Evolutionary conservation across 2,329 filamentous ascomycete genomes (phyloP), one percentile per base, ranked within the genome.

Genomic region (Eurotiales sp.): DNA sequence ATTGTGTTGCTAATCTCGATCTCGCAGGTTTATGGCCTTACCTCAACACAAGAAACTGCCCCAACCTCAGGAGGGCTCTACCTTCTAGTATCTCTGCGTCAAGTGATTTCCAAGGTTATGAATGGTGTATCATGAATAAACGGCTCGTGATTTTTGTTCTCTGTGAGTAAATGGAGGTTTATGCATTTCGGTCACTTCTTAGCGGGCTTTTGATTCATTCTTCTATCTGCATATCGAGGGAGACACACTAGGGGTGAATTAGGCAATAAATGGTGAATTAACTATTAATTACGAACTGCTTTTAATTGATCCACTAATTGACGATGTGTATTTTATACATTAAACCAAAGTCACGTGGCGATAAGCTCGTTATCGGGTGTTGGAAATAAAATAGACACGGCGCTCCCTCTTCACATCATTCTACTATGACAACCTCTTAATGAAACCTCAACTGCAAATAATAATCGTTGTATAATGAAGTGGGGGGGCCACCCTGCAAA

Each of bases 31-130:
- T 70, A 97, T 99, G 93, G 92, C 92, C 25, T 82, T 91, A 54
- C 85, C 88, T 22, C 80, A 84, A 59, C 87, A 97, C 76, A 96
- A 96, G 82, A 97, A 97, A 75, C 83, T 96, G 25, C 87, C 90
- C 11, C 93, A 99, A 71, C 93, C 93, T 36, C 82, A 88, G 3
- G 93, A 99, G 75, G 91, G 90, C 53, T 84, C 87, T 25, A 85
- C 75, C 27, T 86, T 79, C 60, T 71, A 59, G 59, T 51, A 48
- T 54, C 52, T 22, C n/a, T 27, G 25, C 8, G 17, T 21, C 17
- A 8, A 37, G 34, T 37, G 55, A 30, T 55, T 27, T 25, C 53
- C 48, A 34, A 36, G 37, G 44, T 19, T 19, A 36, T 29, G 27
- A 32, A 22, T 37, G 39, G 39, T 52, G 50, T 52, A 52, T 60